Evolutionary conservation across 805 yeast species (phyloP).

Genomic region (Candida pini): DNA sequence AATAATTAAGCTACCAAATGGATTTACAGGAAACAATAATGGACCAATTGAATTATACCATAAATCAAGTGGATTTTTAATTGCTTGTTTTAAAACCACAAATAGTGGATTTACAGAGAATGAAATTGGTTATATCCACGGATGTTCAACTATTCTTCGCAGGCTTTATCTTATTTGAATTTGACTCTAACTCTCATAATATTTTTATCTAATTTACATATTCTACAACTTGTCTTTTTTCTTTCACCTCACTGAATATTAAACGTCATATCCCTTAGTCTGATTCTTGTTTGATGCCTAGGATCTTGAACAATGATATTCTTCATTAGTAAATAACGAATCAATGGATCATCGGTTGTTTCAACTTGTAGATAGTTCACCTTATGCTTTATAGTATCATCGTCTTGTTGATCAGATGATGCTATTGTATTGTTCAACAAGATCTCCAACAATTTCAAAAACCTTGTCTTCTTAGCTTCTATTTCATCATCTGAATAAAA

Average conservation of each 20-base stretch:
- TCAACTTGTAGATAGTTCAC: slow-evolving; percentile 19
- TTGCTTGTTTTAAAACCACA: slow-evolving; percentile 38
- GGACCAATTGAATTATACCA: slow-evolving; percentile 37
- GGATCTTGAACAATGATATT: slow-evolving; percentile 24
- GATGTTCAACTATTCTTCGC: slow-evolving; percentile 42
- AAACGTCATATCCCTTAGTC: slow-evolving; percentile 19
- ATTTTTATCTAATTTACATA: background rate
- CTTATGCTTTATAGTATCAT: too few species aligned
- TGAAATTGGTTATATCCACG: slow-evolving; percentile 40
- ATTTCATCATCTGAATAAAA: slow-evolving; percentile 15
- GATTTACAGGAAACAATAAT: slow-evolving; percentile 2
- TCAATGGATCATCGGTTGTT: slow-evolving; percentile 28
- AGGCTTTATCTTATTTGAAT: slow-evolving; percentile 33
- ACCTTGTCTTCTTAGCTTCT: slow-evolving; percentile 15
- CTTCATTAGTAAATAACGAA: slow-evolving; percentile 27
- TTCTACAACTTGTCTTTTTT: slow-evolving; percentile 2
- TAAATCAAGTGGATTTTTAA: slow-evolving; percentile 47
- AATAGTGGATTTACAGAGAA: slow-evolving; percentile 28
- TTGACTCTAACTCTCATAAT: background rate
- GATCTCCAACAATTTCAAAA: slow-evolving; percentile 26
- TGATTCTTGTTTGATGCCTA: slow-evolving; percentile 22
- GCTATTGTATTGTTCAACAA: slow-evolving; percentile 26
- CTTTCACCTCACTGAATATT: slow-evolving; percentile 6
- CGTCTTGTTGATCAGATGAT: too few species aligned
- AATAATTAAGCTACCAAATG: slow-evolving; percentile 4